These are phyloP conservation scores for Powellomyces hirtus DNA, from an alignment of 192 early-diverging fungal genomes.

Conservation along the genomic window DNA sequence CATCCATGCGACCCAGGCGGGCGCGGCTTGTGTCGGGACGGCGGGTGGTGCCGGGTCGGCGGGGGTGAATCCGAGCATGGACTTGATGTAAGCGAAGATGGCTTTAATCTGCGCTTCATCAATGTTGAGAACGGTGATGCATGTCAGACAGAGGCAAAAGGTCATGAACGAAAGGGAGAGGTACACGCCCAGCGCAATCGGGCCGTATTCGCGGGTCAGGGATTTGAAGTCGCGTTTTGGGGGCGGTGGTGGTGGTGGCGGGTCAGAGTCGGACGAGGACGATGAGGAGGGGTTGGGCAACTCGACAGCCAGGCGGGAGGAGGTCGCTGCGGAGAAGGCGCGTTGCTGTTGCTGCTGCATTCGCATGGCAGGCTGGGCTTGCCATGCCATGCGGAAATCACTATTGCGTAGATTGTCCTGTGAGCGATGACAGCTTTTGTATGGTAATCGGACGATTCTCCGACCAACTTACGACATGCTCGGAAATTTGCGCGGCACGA, in stretches of 20 bases:
- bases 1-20: conserved; percentile 19
- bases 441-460: background rate
- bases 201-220: conserved; percentile 49
- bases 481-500: conserved; percentile 11
- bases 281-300: background rate
- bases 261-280: background rate
- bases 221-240: conserved; percentile 31
- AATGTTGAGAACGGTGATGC: conserved; percentile 44
- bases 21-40: conserved; percentile 2
- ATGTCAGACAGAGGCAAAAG: conserved; percentile 37
- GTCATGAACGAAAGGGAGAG: conserved; percentile 38
- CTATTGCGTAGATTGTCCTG: background rate
- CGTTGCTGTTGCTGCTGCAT: background rate
- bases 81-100: conserved; percentile 17
- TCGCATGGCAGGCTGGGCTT: background rate
- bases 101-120: conserved; percentile 29
- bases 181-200: conserved; percentile 42
- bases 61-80: conserved; percentile 30
- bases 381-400: conserved; percentile 5
- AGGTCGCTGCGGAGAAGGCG: background rate
- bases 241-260: conserved; percentile 20
- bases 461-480: background rate
- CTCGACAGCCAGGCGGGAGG: too few relatives aligned
- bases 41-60: background rate
- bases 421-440: background rate